These are phyloP conservation scores for Aspergillus campestris DNA, from an alignment of 495 filamentous ascomycete genomes.

Conservation along the genomic window DNA sequence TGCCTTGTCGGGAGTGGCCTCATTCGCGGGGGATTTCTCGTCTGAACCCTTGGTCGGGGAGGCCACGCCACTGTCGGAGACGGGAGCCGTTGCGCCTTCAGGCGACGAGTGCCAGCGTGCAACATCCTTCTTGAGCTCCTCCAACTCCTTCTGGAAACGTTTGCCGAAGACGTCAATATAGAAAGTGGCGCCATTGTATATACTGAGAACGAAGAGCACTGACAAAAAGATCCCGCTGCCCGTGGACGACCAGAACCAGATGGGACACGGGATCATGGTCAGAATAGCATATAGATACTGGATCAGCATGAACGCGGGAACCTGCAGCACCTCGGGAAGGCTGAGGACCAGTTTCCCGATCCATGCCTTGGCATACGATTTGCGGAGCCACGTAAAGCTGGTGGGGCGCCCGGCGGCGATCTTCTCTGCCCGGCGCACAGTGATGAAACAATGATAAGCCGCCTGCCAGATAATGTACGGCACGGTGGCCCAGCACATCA, in stretches of 20 bases:
- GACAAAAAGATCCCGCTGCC: slow-evolving; percentile 68
- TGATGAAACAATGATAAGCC: slow-evolving; percentile 85
- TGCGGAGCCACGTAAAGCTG: slow-evolving; percentile 93
- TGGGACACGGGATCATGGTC: slow-evolving; percentile 87
- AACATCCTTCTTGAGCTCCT: slow-evolving; percentile 81
- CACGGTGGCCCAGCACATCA: slow-evolving; percentile 89
- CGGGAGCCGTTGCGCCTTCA: slow-evolving; percentile 20
- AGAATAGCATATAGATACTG: slow-evolving; percentile 84
- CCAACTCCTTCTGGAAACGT: slow-evolving; percentile 92
- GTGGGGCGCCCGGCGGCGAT: slow-evolving; percentile 94
- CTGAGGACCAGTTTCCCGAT: slow-evolving; percentile 78
- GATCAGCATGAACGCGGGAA: slow-evolving; percentile 89
- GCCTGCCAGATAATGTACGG: slow-evolving; percentile 93
- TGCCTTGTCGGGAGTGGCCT: slow-evolving; percentile 19
- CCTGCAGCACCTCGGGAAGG: slow-evolving; percentile 68
- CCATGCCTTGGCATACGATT: slow-evolving; percentile 77
- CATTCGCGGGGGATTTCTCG: slow-evolving; percentile 1
- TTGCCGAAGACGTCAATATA: slow-evolving; percentile 98
- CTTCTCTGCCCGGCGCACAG: slow-evolving; percentile 81
- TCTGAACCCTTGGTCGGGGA: slow-evolving; percentile 6
- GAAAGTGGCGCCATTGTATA: slow-evolving; percentile 92
- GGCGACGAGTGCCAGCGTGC: slow-evolving; percentile 70
- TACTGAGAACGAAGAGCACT: slow-evolving; percentile 76
- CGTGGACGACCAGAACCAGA: slow-evolving; percentile 92
- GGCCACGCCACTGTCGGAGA: slow-evolving; percentile 16